Evolutionary conservation across 805 yeast species (phyloP).

Genomic region (Metschnikowia colocasiae): DNA sequence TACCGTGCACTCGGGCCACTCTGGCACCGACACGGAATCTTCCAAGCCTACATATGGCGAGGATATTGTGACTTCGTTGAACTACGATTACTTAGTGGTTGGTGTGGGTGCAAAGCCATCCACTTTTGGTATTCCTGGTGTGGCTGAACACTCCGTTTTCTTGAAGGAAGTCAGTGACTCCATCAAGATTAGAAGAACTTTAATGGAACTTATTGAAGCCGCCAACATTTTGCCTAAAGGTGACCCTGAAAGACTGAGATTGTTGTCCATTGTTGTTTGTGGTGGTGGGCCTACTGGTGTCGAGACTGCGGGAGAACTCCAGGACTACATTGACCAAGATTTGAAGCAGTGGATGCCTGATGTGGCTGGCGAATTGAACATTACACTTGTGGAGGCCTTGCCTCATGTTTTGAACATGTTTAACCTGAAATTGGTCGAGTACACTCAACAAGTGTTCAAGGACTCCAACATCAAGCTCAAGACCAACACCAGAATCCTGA

Average conservation of each 20-base stretch:
- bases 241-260: conserved; percentile 77
- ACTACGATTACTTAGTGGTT: conserved; percentile 80
- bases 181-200: conserved; percentile 71
- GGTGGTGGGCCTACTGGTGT: conserved; percentile 99
- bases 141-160: conserved; percentile 80
- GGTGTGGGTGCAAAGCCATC: conserved; percentile 96
- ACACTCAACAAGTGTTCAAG: conserved; percentile 75
- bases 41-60: conserved; percentile 39
- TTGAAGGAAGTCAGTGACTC: conserved; percentile 90
- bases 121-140: conserved; percentile 94
- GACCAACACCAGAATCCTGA: conserved; percentile 85
- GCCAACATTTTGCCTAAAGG: conserved; percentile 75
- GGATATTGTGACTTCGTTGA: conserved; percentile 44
- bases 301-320: conserved; percentile 94
- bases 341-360: conserved; percentile 85
- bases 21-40: conserved; percentile 47
- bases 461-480: conserved; percentile 65
- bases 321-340: conserved; percentile 92
- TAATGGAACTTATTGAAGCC: conserved; percentile 85
- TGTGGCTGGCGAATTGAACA: conserved; percentile 75
- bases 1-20: conserved; percentile 53
- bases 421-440: conserved; percentile 63
- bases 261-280: conserved; percentile 84
- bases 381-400: conserved; percentile 83
- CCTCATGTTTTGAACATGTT: conserved; percentile 82